These are phyloP conservation scores for Golubevia pallescens DNA, from an alignment of 1,284 basidiomycete species.

Conservation along the genomic window DNA sequence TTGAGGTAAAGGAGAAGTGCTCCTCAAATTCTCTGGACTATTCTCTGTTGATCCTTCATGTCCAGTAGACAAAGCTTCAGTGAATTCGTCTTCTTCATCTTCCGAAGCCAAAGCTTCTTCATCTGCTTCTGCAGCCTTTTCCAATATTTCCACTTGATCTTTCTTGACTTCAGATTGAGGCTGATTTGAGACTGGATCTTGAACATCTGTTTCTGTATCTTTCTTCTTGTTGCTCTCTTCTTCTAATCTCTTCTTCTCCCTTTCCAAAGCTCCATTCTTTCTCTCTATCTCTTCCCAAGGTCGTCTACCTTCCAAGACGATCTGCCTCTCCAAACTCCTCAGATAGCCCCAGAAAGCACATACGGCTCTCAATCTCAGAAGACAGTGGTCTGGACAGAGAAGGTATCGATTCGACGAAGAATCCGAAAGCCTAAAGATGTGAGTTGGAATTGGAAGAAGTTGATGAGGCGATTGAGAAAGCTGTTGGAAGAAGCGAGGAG, in stretches of 20 bases:
- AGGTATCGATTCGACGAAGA: slow-evolving; percentile 42
- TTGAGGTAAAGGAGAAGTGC: background rate
- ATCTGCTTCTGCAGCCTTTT: background rate
- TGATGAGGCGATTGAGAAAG: background rate
- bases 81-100: slow-evolving; percentile 13
- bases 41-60: slow-evolving; percentile 6
- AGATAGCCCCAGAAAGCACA: slow-evolving; percentile 61
- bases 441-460: slow-evolving; percentile 48
- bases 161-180: slow-evolving; percentile 8
- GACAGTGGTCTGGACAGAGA: slow-evolving; percentile 57
- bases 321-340: slow-evolving; percentile 50
- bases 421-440: slow-evolving; percentile 59
- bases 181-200: slow-evolving; percentile 2
- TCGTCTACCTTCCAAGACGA: slow-evolving; percentile 57
- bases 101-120: slow-evolving; percentile 2
- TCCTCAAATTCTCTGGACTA: slow-evolving; percentile 19
- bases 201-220: slow-evolving; percentile 20
- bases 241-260: background rate
- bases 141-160: slow-evolving; percentile 4
- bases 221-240: slow-evolving; percentile 11
- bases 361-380: slow-evolving; percentile 43
- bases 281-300: slow-evolving; percentile 27
- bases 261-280: background rate
- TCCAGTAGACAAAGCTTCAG: slow-evolving; percentile 11
- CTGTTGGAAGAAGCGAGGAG: background rate